These are phyloP conservation scores for Oxalis stricta DNA, from an alignment of 441 rosid genomes.

Conservation along the genomic window DNA sequence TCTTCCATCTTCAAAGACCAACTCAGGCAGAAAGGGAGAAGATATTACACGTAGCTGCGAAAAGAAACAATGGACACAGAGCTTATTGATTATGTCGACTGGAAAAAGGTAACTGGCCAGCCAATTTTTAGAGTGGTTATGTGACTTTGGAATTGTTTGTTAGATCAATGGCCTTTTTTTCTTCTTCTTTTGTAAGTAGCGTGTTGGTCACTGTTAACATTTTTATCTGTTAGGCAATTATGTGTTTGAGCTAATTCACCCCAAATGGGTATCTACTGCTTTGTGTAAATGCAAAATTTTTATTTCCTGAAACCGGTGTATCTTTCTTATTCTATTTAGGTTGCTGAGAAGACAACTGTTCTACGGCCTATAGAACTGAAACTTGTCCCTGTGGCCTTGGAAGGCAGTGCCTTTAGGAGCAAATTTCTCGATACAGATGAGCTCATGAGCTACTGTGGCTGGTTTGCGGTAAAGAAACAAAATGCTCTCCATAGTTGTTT, in stretches of 20 bases:
- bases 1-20: constrained; percentile 83
- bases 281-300: too few species aligned
- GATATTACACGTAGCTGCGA: constrained; percentile 62
- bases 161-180: neutral
- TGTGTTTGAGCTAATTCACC: too few species aligned
- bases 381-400: constrained; percentile 87
- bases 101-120: constrained; percentile 58
- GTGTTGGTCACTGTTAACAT: too few species aligned
- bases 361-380: constrained; percentile 86
- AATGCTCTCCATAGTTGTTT: neutral
- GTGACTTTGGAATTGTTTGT: neutral
- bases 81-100: constrained; percentile 69
- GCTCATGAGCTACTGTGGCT: constrained; percentile 81
- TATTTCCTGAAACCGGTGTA: too few species aligned
- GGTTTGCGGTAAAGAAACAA: constrained; percentile 65
- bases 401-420: constrained; percentile 92
- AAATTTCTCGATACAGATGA: constrained; percentile 90
- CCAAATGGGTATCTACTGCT: too few species aligned
- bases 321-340: constrained; percentile 34
- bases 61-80: constrained; percentile 82
- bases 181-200: neutral
- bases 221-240: too few species aligned
- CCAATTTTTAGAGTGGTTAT: neutral
- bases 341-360: constrained; percentile 78
- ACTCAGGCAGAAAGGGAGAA: constrained; percentile 89